Conservation (phyloP, 768 basidiomycete genomes). For the Auriscalpium vulgare region DNA sequence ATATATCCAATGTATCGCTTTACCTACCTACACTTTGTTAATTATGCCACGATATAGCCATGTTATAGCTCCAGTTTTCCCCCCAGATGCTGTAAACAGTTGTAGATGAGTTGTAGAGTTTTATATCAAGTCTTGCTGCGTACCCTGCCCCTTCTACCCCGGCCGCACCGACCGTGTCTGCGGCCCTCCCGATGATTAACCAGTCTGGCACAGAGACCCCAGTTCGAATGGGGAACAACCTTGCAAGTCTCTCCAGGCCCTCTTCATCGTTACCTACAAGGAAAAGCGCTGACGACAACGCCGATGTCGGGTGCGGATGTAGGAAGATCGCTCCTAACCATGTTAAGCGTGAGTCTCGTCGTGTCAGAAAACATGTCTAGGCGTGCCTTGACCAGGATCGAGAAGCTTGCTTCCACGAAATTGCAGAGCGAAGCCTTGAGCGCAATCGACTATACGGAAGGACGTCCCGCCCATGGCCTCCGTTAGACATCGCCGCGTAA, state of each 20-base stretch:
- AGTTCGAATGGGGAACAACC: conserved; percentile 81
- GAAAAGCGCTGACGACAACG: conserved; percentile 38
- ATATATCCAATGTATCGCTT: conserved; percentile 27
- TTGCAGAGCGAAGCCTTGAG: conserved; percentile 2
- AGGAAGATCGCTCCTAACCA: conserved; percentile 48
- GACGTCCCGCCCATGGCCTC: conserved; percentile 7
- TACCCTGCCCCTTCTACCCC: conserved; percentile 75
- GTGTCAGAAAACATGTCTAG: conserved; percentile 6
- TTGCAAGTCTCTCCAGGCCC: conserved; percentile 58
- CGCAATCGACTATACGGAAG: conserved; percentile 11
- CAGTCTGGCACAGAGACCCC: conserved; percentile 74
- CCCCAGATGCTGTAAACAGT: conserved; percentile 23
- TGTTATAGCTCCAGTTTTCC: conserved; percentile 27
- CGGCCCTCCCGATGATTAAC: conserved; percentile 48
- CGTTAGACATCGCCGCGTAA: conserved; percentile 14
- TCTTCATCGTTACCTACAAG: conserved; percentile 46
- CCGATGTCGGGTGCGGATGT: conserved; percentile 49
- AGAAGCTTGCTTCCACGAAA: conserved; percentile 3
- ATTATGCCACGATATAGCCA: conserved; percentile 24
- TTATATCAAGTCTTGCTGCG: conserved; percentile 3
- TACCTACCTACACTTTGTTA: conserved; percentile 19
- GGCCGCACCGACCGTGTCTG: conserved; percentile 58
- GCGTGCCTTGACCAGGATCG: conserved; percentile 4
- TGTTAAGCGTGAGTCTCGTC: no score
- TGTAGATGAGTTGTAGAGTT: conserved; percentile 7